Evolutionary conservation across 441 rosid genomes (phyloP).

Genomic region (Erysimum cheiri): DNA sequence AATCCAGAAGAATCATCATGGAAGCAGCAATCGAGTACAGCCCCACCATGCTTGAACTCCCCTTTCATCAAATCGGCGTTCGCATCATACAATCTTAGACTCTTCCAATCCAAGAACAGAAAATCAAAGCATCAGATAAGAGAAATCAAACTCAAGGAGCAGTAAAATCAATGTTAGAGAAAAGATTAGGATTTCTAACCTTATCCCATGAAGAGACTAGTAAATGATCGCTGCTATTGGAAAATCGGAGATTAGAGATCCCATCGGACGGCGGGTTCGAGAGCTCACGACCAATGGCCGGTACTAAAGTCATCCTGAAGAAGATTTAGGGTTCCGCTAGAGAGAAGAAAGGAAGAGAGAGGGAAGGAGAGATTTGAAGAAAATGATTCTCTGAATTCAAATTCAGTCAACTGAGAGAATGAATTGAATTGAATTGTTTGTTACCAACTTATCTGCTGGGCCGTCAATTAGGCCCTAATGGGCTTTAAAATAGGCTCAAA

Average conservation of each 20-base stretch:
- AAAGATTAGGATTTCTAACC: slow-evolving; percentile 47
- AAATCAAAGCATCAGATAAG: slow-evolving; percentile 4
- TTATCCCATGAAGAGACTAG: slow-evolving; percentile 99
- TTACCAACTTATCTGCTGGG: background rate
- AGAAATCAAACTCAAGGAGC: background rate
- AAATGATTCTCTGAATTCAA: slow-evolving; percentile 22
- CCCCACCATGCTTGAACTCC: slow-evolving; percentile 87
- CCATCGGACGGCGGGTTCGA: slow-evolving; percentile 82
- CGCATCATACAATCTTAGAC: slow-evolving; percentile 83
- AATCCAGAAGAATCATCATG: slow-evolving; percentile 97
- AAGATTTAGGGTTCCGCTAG: slow-evolving; percentile 37
- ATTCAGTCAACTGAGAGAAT: background rate
- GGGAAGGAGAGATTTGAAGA: slow-evolving; percentile 41
- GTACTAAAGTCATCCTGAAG: slow-evolving; percentile 54
- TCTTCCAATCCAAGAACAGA: slow-evolving; percentile 41
- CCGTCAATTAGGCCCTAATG: background rate
- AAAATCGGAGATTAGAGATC: slow-evolving; percentile 94
- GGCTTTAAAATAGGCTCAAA: background rate
- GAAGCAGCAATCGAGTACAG: slow-evolving; percentile 96
- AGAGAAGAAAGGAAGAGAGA: slow-evolving; percentile 29
- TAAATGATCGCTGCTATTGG: slow-evolving; percentile 90
- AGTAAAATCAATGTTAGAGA: background rate
- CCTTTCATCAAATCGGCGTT: slow-evolving; percentile 75
- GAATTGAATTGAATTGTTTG: background rate
- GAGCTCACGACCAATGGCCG: slow-evolving; percentile 79